Evolutionary conservation across 306 rosid species (phyloP).

Genomic region (Prunus mongolica): DNA sequence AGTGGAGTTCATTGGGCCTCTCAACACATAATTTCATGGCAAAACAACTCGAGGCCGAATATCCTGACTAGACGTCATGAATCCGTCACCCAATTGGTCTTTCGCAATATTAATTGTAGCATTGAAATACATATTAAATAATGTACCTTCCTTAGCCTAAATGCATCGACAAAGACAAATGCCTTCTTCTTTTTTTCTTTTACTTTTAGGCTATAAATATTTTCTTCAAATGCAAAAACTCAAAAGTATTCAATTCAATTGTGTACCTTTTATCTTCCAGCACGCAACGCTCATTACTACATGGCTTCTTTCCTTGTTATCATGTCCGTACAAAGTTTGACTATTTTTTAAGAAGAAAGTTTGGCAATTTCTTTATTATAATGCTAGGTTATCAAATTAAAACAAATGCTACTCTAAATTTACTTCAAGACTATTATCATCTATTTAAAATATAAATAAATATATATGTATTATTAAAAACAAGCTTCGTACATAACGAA

Average conservation of each 20-base stretch:
- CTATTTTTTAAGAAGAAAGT: no score
- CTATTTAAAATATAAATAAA: neutral
- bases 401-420: neutral
- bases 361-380: neutral
- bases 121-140: conserved; percentile 6
- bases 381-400: neutral
- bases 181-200: neutral
- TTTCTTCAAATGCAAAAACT: neutral
- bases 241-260: neutral
- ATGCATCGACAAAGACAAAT: neutral
- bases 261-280: neutral
- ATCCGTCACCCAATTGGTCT: neutral
- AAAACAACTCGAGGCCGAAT: neutral
- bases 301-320: neutral
- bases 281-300: neutral
- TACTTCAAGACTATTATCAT: neutral
- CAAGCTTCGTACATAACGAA: no score
- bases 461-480: no score
- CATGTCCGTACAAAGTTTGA: neutral
- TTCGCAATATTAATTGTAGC: neutral
- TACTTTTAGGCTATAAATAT: neutral
- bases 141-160: conserved; percentile 3
- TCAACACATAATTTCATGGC: no score
- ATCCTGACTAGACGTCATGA: neutral
- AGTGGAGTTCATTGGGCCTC: no score